These are phyloP conservation scores for Fusarium acutatum DNA, from an alignment of 2,329 filamentous ascomycete species.

Conservation along the genomic window DNA sequence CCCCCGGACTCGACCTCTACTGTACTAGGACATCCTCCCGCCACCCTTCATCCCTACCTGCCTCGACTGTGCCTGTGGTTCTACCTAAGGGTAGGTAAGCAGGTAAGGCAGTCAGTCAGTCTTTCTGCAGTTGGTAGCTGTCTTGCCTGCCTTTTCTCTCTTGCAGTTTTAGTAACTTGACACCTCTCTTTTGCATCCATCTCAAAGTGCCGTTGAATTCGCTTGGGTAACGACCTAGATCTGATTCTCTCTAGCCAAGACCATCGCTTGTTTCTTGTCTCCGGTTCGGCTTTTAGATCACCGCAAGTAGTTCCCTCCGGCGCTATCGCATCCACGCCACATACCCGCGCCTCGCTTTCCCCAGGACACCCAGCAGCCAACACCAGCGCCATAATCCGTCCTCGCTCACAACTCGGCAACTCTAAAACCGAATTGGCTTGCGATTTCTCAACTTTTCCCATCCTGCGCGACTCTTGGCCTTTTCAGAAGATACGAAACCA, in stretches of 20 bases:
- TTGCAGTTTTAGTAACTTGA: background rate
- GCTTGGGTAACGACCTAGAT: background rate
- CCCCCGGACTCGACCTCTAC: slow-evolving; percentile 28
- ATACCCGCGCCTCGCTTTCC: slow-evolving; percentile 34
- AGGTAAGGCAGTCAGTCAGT: background rate
- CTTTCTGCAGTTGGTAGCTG: slow-evolving; percentile 1
- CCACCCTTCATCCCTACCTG: slow-evolving; percentile 32
- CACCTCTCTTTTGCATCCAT: slow-evolving; percentile 7
- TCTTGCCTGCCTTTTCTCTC: background rate
- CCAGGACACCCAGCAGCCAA: slow-evolving; percentile 5
- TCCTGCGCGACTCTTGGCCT: slow-evolving; percentile 4
- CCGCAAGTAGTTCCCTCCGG: slow-evolving; percentile 28
- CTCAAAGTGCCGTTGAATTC: background rate
- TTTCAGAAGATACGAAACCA: slow-evolving; percentile 9
- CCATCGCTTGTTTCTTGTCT: slow-evolving; percentile 3
- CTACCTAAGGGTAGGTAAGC: background rate
- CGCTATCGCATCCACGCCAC: slow-evolving; percentile 41
- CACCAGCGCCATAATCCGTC: slow-evolving; percentile 16
- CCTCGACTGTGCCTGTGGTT: background rate
- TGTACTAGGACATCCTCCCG: slow-evolving; percentile 30
- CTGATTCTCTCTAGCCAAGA: background rate
- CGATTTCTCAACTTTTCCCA: slow-evolving; percentile 3
- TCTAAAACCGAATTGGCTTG: slow-evolving; percentile 22
- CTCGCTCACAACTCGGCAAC: slow-evolving; percentile 26
- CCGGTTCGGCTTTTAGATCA: slow-evolving; percentile 24